A percentile compares a stretch with the other conserved stretches of the same genome.
Evolutionary conservation across 768 basidiomycete genomes (phyloP).

Genomic region (Hericium alpestre): DNA sequence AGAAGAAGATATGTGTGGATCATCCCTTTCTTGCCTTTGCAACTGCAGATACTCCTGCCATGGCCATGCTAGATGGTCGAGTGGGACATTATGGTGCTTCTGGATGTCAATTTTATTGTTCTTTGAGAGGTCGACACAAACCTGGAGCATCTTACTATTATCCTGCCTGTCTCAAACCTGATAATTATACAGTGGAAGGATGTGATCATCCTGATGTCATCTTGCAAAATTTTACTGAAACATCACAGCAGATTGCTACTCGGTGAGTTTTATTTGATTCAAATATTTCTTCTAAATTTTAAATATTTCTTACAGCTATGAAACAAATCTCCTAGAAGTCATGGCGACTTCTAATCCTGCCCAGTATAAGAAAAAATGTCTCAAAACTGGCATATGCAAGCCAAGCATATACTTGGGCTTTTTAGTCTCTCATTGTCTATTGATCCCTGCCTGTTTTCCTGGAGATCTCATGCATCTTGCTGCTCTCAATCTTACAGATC

Average conservation of each 20-base stretch:
- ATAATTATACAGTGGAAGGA: not conserved
- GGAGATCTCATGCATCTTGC: conserved; percentile 31
- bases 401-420: not conserved
- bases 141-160: conserved; percentile 22
- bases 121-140: conserved; percentile 22
- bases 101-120: conserved; percentile 21
- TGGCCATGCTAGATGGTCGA: conserved; percentile 22
- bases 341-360: not conserved
- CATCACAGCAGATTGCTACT: not conserved
- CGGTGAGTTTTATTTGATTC: not conserved
- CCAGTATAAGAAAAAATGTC: not conserved
- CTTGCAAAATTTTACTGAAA: not conserved
- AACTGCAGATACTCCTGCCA: conserved; percentile 25
- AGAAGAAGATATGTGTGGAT: not conserved
- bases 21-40: conserved; percentile 11
- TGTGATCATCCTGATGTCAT: not conserved
- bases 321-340: not conserved
- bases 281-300: not conserved
- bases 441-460: conserved; percentile 19
- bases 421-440: conserved; percentile 3
- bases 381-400: conserved; percentile 4
- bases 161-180: conserved; percentile 10
- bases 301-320: not conserved
- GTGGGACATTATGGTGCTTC: conserved; percentile 24
- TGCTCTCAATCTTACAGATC: conserved; percentile 27